A percentile compares a stretch with the other conserved stretches of the same genome.
These are phyloP conservation scores for Leccinum uliginosum DNA, from an alignment of 768 basidiomycete species.

Conservation along the genomic window DNA sequence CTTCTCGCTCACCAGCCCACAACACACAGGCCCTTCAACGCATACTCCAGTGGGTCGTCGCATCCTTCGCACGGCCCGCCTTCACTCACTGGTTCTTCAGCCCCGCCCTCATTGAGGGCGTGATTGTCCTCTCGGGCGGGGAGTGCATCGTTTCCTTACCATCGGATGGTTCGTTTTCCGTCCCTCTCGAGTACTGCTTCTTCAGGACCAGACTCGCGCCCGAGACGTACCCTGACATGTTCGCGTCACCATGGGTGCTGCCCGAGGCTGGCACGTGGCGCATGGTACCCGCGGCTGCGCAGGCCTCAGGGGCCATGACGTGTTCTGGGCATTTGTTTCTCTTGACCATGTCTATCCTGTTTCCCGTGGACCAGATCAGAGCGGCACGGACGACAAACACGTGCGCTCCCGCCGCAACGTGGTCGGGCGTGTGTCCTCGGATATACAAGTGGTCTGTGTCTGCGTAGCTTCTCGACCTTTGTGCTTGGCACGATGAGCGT, in stretches of 20 bases:
- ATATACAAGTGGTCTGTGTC: too few relatives aligned
- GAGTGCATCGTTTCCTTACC: conserved; percentile 67
- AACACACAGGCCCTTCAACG: conserved; percentile 39
- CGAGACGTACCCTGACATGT: conserved; percentile 58
- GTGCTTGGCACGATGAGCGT: too few relatives aligned
- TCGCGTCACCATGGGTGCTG: conserved; percentile 39
- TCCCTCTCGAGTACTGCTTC: conserved; percentile 61
- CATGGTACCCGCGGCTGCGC: conserved; percentile 56
- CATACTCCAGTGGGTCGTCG: too few relatives aligned
- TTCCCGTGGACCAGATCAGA: conserved; percentile 69
- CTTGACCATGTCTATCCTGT: conserved; percentile 71
- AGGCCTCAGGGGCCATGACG: conserved; percentile 96
- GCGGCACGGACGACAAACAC: too few relatives aligned
- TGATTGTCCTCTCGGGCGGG: conserved; percentile 57
- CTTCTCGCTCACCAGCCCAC: conserved; percentile 54
- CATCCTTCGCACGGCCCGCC: conserved; percentile 61
- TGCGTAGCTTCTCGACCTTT: too few relatives aligned
- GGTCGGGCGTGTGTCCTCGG: too few relatives aligned
- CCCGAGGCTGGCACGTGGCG: conserved; percentile 39
- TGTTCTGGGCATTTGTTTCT: conserved; percentile 94
- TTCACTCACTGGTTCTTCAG: conserved; percentile 98
- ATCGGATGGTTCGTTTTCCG: conserved; percentile 44
- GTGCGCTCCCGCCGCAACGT: too few relatives aligned
- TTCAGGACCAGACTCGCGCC: conserved; percentile 48
- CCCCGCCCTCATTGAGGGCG: conserved; percentile 65